Conservation (phyloP, 1,284 basidiomycete genomes). For the Trichosporon faecale region DNA sequence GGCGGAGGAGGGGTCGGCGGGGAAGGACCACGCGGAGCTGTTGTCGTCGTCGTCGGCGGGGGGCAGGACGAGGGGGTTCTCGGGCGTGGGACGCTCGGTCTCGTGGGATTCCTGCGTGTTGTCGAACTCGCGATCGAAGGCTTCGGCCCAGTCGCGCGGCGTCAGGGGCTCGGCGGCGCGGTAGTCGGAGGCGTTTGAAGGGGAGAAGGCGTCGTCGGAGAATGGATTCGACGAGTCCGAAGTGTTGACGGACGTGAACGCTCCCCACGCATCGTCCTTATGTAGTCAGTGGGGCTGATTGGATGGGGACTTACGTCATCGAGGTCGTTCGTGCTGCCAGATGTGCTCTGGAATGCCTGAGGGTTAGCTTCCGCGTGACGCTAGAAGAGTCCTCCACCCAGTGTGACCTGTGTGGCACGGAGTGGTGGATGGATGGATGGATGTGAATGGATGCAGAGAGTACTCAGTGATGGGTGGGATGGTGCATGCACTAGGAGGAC, state of each 20-base stretch:
- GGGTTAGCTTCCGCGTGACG: not conserved
- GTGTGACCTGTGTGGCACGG: not conserved
- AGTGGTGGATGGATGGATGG: not conserved
- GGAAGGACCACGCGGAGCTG: conserved; percentile 37
- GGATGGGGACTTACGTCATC: conserved; percentile 25
- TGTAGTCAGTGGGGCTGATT: not conserved
- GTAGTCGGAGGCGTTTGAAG: conserved; percentile 13
- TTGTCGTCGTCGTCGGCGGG: conserved; percentile 21
- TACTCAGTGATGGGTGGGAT: no score
- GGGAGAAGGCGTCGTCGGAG: conserved; percentile 42
- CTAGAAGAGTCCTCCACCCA: not conserved
- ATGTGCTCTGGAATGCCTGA: conserved; percentile 31
- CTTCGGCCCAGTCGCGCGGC: conserved; percentile 48
- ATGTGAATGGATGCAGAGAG: not conserved
- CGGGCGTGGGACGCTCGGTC: conserved; percentile 7
- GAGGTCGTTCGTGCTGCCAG: conserved; percentile 29
- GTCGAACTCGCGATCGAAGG: conserved; percentile 43
- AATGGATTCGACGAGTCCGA: conserved; percentile 41
- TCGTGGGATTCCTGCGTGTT: conserved; percentile 13
- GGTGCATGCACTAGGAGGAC: no score
- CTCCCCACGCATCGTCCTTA: conserved; percentile 46
- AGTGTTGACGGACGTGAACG: conserved; percentile 35
- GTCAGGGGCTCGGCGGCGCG: conserved; percentile 33
- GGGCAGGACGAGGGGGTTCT: conserved; percentile 13
- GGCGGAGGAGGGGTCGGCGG: conserved; percentile 34